These are phyloP conservation scores for Pseudozyma tsukubaensis DNA, from an alignment of 1,284 basidiomycete species.

Conservation along the genomic window DNA sequence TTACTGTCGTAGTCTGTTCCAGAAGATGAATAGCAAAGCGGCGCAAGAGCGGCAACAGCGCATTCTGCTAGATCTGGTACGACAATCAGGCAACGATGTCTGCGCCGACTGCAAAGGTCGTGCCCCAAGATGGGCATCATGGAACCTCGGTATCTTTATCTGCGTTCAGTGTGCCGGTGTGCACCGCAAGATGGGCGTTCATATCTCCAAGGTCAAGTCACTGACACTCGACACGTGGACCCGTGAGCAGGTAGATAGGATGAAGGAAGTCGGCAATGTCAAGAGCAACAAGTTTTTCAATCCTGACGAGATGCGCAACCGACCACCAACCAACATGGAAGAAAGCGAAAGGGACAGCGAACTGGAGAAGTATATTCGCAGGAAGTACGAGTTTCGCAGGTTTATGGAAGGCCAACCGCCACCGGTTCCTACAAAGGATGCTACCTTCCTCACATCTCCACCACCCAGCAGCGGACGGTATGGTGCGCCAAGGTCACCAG, in stretches of 20 bases:
- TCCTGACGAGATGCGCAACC: constrained; percentile 79
- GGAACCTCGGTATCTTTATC: constrained; percentile 74
- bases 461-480: constrained; percentile 14
- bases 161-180: constrained; percentile 83
- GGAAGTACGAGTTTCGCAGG: constrained; percentile 71
- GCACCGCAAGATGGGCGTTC: constrained; percentile 86
- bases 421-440: constrained; percentile 57
- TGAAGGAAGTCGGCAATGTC: constrained; percentile 80
- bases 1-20: neutral
- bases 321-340: constrained; percentile 81
- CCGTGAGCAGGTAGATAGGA: constrained; percentile 81
- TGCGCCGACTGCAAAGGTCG: constrained; percentile 86
- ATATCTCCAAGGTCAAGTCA: constrained; percentile 76
- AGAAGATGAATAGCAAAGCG: constrained; percentile 56
- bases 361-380: constrained; percentile 83
- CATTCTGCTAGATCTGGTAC: constrained; percentile 76
- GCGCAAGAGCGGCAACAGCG: constrained; percentile 77
- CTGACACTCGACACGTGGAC: constrained; percentile 84
- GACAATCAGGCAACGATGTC: constrained; percentile 80
- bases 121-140: constrained; percentile 82
- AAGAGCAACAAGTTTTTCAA: constrained; percentile 81
- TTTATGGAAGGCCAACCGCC: constrained; percentile 56
- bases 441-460: constrained; percentile 41
- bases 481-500: constrained; percentile 11
- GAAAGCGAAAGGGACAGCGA: constrained; percentile 82